These are phyloP conservation scores for Epichloe glyceriae DNA, from an alignment of 2,329 filamentous ascomycete genomes.

Conservation along the genomic window DNA sequence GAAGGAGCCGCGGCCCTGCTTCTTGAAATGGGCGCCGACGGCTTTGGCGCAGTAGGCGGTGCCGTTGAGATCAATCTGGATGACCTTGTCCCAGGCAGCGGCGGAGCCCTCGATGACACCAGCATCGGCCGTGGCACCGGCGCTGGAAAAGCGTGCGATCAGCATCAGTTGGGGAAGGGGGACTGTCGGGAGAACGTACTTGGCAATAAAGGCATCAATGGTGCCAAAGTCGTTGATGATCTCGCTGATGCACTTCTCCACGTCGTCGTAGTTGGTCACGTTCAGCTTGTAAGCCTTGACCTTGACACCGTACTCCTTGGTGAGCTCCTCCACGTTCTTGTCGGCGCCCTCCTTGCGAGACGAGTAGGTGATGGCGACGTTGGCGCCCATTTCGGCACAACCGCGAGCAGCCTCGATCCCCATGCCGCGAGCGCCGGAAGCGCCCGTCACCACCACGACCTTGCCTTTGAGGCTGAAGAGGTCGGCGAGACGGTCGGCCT, in stretches of 20 bases:
- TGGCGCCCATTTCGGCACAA: conserved; percentile 57
- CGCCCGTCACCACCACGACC: conserved; percentile 58
- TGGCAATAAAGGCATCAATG: conserved; percentile 64
- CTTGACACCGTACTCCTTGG: conserved; percentile 54
- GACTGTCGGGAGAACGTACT: conserved; percentile 46
- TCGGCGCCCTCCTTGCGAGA: conserved; percentile 55
- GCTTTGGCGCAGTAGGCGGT: conserved; percentile 56
- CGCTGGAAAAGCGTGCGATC: conserved; percentile 19
- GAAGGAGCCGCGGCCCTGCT: conserved; percentile 50
- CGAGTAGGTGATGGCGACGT: conserved; percentile 60
- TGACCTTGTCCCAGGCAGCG: conserved; percentile 52
- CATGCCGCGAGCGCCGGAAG: conserved; percentile 57
- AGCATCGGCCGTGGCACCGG: conserved; percentile 54
- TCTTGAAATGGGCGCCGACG: conserved; percentile 50
- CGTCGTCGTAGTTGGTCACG: conserved; percentile 36
- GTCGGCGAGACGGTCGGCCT: conserved; percentile 45
- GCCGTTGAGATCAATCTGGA: conserved; percentile 51
- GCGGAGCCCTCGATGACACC: conserved; percentile 57
- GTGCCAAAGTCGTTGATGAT: conserved; percentile 62
- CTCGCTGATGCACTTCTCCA: conserved; percentile 43
- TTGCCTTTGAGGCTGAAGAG: conserved; percentile 63
- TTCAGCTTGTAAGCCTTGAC: conserved; percentile 49
- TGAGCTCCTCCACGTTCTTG: conserved; percentile 52
- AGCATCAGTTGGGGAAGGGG: neutral
- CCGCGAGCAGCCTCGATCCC: conserved; percentile 57